A percentile compares a stretch with the other conserved stretches of the same genome.
Conservation (phyloP, 2,329 filamentous ascomycete species). For the Exserohilum turcica region DNA sequence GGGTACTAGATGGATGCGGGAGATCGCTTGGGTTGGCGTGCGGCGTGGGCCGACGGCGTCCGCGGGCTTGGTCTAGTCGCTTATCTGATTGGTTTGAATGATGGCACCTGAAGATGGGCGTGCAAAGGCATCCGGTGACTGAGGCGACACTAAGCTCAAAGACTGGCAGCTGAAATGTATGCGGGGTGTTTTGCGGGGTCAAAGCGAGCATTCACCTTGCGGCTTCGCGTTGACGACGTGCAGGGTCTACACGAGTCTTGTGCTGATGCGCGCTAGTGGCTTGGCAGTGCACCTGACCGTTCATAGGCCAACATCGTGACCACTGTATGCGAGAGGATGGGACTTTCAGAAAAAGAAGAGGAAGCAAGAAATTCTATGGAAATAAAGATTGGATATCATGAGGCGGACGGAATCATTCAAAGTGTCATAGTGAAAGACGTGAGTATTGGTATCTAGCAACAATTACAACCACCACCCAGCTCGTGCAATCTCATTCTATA, state of each 20-base stretch:
- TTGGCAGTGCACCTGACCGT: neutral
- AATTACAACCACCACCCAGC: neutral
- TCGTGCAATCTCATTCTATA: neutral
- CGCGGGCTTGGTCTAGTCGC: constrained; percentile 3
- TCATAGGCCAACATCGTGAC: neutral
- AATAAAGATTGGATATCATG: too few relatives aligned
- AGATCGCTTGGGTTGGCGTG: constrained; percentile 15
- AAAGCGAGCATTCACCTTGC: constrained; percentile 3
- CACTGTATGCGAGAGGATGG: neutral
- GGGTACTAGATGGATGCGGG: constrained; percentile 11
- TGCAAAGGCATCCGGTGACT: neutral
- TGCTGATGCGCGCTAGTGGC: constrained; percentile 3
- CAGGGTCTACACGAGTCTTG: constrained; percentile 6
- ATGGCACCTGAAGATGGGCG: neutral
- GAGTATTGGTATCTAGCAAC: too few relatives aligned
- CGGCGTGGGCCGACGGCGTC: constrained; percentile 13
- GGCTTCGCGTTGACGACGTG: neutral
- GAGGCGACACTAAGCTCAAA: constrained; percentile 1
- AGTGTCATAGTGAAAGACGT: neutral
- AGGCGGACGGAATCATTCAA: neutral
- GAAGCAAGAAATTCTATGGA: too few relatives aligned
- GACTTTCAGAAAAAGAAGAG: too few relatives aligned
- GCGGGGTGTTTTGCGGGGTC: constrained; percentile 8
- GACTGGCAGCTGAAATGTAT: neutral
- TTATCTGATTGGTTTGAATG: constrained; percentile 10